These are phyloP conservation scores for Athelia psychrophila DNA, from an alignment of 1,284 basidiomycete species.

Conservation along the genomic window DNA sequence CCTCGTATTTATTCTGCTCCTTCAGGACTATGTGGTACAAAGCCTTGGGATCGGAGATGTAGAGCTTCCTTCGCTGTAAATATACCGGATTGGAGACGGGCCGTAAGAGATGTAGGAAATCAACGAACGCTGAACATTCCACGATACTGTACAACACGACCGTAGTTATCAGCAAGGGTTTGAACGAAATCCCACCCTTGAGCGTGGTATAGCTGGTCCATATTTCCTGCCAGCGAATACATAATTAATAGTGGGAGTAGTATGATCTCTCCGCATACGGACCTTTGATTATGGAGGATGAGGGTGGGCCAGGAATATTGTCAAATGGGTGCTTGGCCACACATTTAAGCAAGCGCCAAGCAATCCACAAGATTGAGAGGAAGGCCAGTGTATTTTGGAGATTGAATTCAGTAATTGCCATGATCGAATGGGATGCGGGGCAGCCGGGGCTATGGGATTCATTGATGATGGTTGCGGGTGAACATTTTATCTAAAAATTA, in stretches of 20 bases:
- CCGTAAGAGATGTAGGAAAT: constrained; percentile 27
- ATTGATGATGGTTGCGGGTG: too few relatives aligned
- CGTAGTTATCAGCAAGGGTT: constrained; percentile 21
- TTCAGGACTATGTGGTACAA: constrained; percentile 38
- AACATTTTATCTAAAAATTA: too few relatives aligned
- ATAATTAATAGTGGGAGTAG: not conserved
- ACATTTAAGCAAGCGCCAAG: too few relatives aligned
- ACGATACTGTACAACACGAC: too few relatives aligned
- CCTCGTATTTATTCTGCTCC: constrained; percentile 31
- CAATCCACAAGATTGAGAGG: too few relatives aligned
- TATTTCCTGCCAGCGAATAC: constrained; percentile 4
- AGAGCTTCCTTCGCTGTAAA: constrained; percentile 31
- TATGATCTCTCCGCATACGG: constrained; percentile 7
- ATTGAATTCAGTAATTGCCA: too few relatives aligned
- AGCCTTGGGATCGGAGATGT: constrained; percentile 35
- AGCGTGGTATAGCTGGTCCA: constrained; percentile 6
- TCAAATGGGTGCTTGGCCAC: not conserved
- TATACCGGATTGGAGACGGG: too few relatives aligned
- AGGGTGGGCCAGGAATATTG: constrained; percentile 13
- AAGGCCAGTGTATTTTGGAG: too few relatives aligned
- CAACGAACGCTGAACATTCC: constrained; percentile 31
- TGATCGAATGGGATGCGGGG: too few relatives aligned
- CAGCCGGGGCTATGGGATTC: too few relatives aligned
- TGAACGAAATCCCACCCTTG: constrained; percentile 13
- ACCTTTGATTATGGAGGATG: constrained; percentile 14